Percentiles rank a stretch among this genome's conserved stretches.
phyloP scores from a whole-genome alignment of 108 stramenopile genomes.

The Craspedostauros australis region DNA sequence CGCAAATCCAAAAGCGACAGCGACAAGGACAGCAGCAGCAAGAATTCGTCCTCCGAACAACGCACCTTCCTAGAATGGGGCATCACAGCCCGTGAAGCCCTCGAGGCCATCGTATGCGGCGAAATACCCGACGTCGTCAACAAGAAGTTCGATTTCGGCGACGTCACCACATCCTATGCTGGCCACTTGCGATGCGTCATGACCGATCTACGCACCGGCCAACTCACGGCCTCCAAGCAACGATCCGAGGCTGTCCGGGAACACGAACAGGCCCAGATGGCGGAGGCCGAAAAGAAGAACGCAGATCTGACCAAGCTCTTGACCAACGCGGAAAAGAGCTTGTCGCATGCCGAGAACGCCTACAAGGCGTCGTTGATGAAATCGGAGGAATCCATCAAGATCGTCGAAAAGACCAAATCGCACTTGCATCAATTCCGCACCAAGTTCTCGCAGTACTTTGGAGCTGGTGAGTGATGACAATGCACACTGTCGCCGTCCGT shows the following conservation, averaged over 20 bases:
- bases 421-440: constrained; percentile 22
- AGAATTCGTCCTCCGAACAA: not conserved
- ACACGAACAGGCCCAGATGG: constrained; percentile 20
- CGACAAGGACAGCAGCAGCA: not conserved
- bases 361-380: constrained; percentile 5
- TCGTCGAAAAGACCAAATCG: constrained; percentile 9
- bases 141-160: constrained; percentile 31
- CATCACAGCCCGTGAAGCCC: constrained; percentile 28
- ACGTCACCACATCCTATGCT: constrained; percentile 24
- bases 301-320: constrained; percentile 1
- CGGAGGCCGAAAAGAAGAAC: constrained; percentile 23
- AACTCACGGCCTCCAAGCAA: constrained; percentile 46
- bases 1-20: constrained; percentile 9
- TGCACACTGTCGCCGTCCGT: not conserved
- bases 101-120: constrained; percentile 55
- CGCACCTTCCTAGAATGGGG: constrained; percentile 66
- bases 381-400: constrained; percentile 26
- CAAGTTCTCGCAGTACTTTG: constrained; percentile 33
- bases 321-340: constrained; percentile 14
- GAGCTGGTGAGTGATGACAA: constrained; percentile 28
- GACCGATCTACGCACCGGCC: constrained; percentile 57
- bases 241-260: constrained; percentile 34
- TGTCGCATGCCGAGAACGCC: constrained; percentile 5
- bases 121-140: constrained; percentile 48
- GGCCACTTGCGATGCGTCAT: constrained; percentile 64